phyloP scores from a whole-genome alignment of 2,329 filamentous ascomycete species.

The Trichophyton verrucosum region DNA sequence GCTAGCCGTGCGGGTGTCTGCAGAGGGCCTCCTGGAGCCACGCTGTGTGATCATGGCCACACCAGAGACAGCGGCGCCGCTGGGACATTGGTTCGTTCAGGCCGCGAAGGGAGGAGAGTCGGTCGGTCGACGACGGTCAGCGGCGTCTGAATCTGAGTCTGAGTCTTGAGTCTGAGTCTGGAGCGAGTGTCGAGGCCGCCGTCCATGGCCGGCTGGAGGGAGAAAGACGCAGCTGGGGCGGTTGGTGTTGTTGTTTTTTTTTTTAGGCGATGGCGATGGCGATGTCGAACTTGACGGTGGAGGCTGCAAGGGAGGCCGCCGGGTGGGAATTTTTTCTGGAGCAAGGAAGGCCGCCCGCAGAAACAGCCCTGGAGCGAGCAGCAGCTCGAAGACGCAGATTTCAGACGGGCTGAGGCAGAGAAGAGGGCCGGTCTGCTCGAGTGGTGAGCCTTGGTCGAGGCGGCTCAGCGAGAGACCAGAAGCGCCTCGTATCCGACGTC shows the following conservation, averaged over 20 bases:
- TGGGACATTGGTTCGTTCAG: conserved; percentile 1
- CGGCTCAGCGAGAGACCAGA: background rate
- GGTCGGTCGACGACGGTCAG: background rate
- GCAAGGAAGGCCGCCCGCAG: too few relatives aligned
- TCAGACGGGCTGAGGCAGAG: background rate
- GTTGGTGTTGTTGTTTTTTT: background rate
- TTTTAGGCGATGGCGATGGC: too few relatives aligned
- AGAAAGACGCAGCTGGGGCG: background rate
- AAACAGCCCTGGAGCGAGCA: background rate
- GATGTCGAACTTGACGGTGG: too few relatives aligned
- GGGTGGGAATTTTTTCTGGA: too few relatives aligned
- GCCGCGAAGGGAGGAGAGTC: too few relatives aligned
- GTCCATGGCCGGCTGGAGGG: background rate
- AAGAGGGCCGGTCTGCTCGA: background rate
- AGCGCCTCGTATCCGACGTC: background rate
- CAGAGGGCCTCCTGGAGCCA: conserved; percentile 15
- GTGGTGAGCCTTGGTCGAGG: background rate
- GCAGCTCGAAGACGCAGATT: background rate
- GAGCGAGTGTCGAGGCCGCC: conserved; percentile 1
- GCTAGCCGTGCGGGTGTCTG: conserved; percentile 17
- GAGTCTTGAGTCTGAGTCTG: too few relatives aligned
- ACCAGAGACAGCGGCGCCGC: conserved; percentile 5
- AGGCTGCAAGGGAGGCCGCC: too few relatives aligned
- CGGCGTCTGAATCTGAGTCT: too few relatives aligned
- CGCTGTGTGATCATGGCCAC: conserved; percentile 36